Evolutionary conservation across 768 basidiomycete species (phyloP).

Genomic region (Lentinus tigrinus): DNA sequence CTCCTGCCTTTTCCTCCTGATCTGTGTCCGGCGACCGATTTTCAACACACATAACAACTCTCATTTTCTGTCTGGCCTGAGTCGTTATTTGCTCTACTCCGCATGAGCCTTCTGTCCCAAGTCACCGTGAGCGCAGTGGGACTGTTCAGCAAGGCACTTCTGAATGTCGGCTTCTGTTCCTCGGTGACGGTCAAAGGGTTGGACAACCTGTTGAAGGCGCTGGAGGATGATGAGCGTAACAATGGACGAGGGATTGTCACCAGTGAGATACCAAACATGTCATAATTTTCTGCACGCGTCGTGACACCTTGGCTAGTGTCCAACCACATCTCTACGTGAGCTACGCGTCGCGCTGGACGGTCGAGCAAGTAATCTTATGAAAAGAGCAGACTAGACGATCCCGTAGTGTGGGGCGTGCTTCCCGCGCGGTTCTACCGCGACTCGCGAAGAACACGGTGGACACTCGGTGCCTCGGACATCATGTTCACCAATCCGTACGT

Average conservation of each 20-base stretch:
- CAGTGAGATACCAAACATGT: conserved; percentile 42
- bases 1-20: neutral
- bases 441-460: conserved; percentile 76
- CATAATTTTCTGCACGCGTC: neutral
- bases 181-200: conserved; percentile 69
- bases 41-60: too few species aligned
- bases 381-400: conserved; percentile 67
- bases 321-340: conserved; percentile 92
- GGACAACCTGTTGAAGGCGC: conserved; percentile 57
- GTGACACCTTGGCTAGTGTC: conserved; percentile 54
- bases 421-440: conserved; percentile 61
- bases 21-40: too few species aligned
- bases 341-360: conserved; percentile 4
- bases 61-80: too few species aligned
- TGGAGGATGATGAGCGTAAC: conserved; percentile 46
- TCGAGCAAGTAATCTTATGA: neutral
- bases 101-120: conserved; percentile 45
- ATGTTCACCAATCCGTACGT: conserved; percentile 92
- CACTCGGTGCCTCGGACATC: conserved; percentile 88
- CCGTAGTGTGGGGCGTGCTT: conserved; percentile 84
- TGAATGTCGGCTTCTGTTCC: conserved; percentile 66
- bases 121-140: conserved; percentile 67
- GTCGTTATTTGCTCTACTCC: too few species aligned
- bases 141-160: conserved; percentile 74
- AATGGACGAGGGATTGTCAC: conserved; percentile 70